phyloP scores from a whole-genome alignment of 2,329 filamentous ascomycete species.

The Lasiodiplodia gonubiensis region DNA sequence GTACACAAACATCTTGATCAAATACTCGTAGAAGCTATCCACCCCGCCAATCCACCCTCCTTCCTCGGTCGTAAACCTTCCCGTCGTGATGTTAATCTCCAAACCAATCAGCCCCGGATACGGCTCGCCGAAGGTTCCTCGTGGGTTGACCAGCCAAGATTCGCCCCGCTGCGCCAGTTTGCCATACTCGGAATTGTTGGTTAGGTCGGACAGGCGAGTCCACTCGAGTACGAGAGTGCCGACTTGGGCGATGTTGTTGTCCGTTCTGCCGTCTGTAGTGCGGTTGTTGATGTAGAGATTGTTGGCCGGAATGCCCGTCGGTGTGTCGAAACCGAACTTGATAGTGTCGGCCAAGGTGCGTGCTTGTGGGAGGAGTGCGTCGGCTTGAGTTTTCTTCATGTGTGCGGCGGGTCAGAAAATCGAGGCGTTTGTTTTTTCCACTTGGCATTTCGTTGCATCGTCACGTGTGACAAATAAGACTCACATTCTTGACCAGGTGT shows the following conservation, averaged over 20 bases:
- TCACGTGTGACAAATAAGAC: background rate
- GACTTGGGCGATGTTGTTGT: conserved; percentile 75
- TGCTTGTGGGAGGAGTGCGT: conserved; percentile 69
- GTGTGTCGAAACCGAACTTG: conserved; percentile 78
- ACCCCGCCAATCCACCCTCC: conserved; percentile 80
- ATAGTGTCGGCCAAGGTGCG: conserved; percentile 72
- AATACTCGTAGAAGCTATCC: conserved; percentile 87
- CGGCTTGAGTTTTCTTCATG: conserved; percentile 63
- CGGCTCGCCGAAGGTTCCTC: conserved; percentile 67
- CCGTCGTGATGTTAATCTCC: conserved; percentile 67
- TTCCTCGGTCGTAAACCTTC: conserved; percentile 67
- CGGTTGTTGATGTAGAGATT: conserved; percentile 65
- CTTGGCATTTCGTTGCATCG: background rate
- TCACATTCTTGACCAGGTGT: conserved; percentile 48
- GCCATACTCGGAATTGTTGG: conserved; percentile 70
- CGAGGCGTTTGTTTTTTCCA: background rate
- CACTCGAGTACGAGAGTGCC: conserved; percentile 84
- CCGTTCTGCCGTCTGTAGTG: conserved; percentile 54
- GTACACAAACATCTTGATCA: conserved; percentile 90
- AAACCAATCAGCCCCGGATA: conserved; percentile 79
- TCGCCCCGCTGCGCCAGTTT: conserved; percentile 70
- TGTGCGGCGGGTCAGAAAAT: too few relatives aligned
- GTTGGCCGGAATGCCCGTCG: conserved; percentile 76
- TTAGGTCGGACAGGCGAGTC: conserved; percentile 78
- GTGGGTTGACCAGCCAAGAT: conserved; percentile 70